Conservation (phyloP, 176 grass and related monocot species). For the Alloteropsis semialata region DNA sequence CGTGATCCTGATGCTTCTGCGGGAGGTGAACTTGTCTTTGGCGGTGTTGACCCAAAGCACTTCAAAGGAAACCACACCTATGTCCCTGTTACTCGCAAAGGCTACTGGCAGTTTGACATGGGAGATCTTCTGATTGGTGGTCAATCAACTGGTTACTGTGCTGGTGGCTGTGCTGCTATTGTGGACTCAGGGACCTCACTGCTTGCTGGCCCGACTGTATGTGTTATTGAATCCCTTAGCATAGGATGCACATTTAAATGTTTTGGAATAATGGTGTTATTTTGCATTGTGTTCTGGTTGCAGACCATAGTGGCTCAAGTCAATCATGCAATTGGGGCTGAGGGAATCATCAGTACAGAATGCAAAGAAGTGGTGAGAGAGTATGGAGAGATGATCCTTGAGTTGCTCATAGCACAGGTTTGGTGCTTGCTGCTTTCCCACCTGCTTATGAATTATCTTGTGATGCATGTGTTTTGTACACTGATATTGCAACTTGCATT, state of each 20-base stretch:
- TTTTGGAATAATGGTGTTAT: background rate
- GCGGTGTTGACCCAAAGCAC: constrained; percentile 74
- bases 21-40: constrained; percentile 90
- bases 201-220: constrained; percentile 85
- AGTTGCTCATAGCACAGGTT: constrained; percentile 75
- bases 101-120: constrained; percentile 96
- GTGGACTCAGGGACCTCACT: constrained; percentile 93
- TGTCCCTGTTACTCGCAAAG: constrained; percentile 76
- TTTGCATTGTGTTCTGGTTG: constrained; percentile 18
- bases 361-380: constrained; percentile 86
- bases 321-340: constrained; percentile 92
- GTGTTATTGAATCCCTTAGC: constrained; percentile 10
- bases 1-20: constrained; percentile 55
- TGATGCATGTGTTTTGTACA: background rate
- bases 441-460: constrained; percentile 3
- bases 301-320: constrained; percentile 79
- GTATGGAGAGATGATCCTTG: constrained; percentile 84
- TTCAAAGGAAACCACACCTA: constrained; percentile 76
- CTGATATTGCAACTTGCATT: background rate
- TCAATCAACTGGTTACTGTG: constrained; percentile 67
- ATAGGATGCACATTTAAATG: background rate
- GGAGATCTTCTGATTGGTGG: constrained; percentile 66
- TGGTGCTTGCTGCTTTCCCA: background rate
- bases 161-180: constrained; percentile 83
- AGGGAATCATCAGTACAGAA: constrained; percentile 82